Conservation (phyloP, 2,329 filamentous ascomycete species). For the Pseudofabraea citricarpa region DNA sequence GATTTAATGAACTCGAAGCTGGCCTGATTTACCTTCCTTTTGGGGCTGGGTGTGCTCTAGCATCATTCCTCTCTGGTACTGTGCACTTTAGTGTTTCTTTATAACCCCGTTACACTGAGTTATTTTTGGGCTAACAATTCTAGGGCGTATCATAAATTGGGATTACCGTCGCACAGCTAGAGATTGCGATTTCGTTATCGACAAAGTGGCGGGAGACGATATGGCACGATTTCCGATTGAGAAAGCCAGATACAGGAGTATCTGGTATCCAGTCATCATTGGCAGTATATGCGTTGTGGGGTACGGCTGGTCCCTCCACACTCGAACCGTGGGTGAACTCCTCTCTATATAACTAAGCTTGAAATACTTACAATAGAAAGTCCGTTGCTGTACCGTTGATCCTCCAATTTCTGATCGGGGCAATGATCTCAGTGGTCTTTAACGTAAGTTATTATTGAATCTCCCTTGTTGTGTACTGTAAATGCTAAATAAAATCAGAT, state of each 20-base stretch:
- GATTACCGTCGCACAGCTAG: conserved; percentile 3
- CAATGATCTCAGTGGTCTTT: conserved; percentile 1
- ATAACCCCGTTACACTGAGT: not conserved
- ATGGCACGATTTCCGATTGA: conserved; percentile 8
- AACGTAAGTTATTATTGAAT: conserved; percentile 1
- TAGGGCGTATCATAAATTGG: conserved; percentile 3
- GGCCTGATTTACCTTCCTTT: conserved; percentile 16
- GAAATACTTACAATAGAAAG: conserved; percentile 1
- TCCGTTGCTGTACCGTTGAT: conserved; percentile 7
- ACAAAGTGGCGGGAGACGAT: conserved; percentile 1
- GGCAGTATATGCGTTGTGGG: conserved; percentile 1
- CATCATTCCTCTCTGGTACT: conserved; percentile 3
- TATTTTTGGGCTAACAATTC: not conserved
- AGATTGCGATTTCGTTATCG: conserved; percentile 1
- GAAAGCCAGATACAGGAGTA: conserved; percentile 5
- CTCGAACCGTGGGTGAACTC: conserved; percentile 1
- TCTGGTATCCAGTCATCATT: conserved; percentile 1
- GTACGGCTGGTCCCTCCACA: conserved; percentile 8
- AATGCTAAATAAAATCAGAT: not conserved
- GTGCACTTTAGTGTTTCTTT: not conserved
- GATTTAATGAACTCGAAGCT: conserved; percentile 29
- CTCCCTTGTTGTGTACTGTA: not conserved
- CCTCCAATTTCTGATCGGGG: conserved; percentile 7
- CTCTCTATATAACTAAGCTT: not conserved
- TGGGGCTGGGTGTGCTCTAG: not conserved